Conservation (phyloP, 1,284 basidiomycete genomes). For the Anthracocystis panici-leucophaei region DNA sequence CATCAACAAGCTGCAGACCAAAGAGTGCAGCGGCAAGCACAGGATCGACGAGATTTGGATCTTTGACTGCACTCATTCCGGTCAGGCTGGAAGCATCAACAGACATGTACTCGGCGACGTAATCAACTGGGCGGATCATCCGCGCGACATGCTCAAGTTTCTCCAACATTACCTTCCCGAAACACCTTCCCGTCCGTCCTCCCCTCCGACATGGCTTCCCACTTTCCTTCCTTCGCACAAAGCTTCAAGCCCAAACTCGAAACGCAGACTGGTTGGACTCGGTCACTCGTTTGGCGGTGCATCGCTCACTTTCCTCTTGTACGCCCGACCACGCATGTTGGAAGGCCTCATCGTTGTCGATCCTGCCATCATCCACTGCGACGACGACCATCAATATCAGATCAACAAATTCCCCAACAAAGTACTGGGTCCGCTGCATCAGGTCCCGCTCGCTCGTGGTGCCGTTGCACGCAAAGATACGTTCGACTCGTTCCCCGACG, state of each 20-base stretch:
- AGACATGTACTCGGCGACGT: constrained; percentile 73
- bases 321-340: constrained; percentile 78
- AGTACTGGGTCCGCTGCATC: constrained; percentile 18
- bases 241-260: constrained; percentile 19
- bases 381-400: constrained; percentile 20
- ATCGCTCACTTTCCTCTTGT: constrained; percentile 74
- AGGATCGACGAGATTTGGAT: constrained; percentile 81
- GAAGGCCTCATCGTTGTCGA: constrained; percentile 82
- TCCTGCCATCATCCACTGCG: constrained; percentile 76
- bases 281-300: constrained; percentile 79
- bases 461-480: constrained; percentile 77
- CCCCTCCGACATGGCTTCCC: constrained; percentile 41
- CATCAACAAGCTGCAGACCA: constrained; percentile 50
- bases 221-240: constrained; percentile 42
- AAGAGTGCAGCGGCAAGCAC: constrained; percentile 23
- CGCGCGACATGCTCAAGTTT: constrained; percentile 81
- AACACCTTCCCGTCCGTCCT: constrained; percentile 8
- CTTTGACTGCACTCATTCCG: constrained; percentile 82
- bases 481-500: constrained; percentile 73
- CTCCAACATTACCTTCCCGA: constrained; percentile 75
- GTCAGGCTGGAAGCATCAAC: constrained; percentile 80
- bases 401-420: constrained; percentile 22
- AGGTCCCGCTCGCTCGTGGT: constrained; percentile 68
- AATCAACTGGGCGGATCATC: constrained; percentile 79
- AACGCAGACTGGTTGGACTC: constrained; percentile 74